Base-by-base conservation (phyloP, 2,329 filamentous ascomycete genomes). In the Paecilomyces sp. region DNA sequence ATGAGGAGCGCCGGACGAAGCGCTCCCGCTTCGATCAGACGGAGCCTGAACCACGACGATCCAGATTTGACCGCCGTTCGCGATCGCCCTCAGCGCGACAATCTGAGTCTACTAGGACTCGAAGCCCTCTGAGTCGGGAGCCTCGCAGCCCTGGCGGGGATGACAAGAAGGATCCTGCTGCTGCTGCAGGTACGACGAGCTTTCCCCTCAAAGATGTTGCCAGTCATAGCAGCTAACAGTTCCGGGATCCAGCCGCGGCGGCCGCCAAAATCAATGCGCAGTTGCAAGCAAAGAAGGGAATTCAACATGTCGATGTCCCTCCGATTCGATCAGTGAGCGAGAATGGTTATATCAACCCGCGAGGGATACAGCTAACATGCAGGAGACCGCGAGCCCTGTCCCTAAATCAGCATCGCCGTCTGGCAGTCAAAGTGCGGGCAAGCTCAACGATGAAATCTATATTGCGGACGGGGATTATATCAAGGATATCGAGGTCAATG, bases 401-500 rank as follows among this genome's bases (percentile, higher is more conserved):
- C 76, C 75, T 56, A 84, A 84, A 72, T 83, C 85, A 54, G 79
- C 83, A 22, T 79, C 81, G 28, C 78, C 81, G 50, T 75, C 77
- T 54, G 73, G 75, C 53, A 73, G 78, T n/a, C 78, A 78, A 53
- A 72, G 71, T 57, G 76, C 77, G 24, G 81, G 81, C 50, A 85
- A 85, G 62, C 83, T 95, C 74, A 91, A 93, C 69, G 87, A 88
- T 69, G 91, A 95, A 70, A 89, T 96, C 74, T 97, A 97, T 73
- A 89, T 96, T 68, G 89, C 92, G 63, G 94, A 97, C 74, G 94
- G 94, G 69, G 94, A 99, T 78, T 97, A 90, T 75, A 97, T 99
- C 79, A 94, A 95, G 77, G 94, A 99, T 72, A 96, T 99, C 71
- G 94, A 97, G 81, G 91, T 99, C 81, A 99, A 99, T 77, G 93